Percentiles rank a stretch among this genome's conserved stretches.
Conservation (phyloP, 495 filamentous ascomycete genomes). For the Acidomyces sp. region DNA sequence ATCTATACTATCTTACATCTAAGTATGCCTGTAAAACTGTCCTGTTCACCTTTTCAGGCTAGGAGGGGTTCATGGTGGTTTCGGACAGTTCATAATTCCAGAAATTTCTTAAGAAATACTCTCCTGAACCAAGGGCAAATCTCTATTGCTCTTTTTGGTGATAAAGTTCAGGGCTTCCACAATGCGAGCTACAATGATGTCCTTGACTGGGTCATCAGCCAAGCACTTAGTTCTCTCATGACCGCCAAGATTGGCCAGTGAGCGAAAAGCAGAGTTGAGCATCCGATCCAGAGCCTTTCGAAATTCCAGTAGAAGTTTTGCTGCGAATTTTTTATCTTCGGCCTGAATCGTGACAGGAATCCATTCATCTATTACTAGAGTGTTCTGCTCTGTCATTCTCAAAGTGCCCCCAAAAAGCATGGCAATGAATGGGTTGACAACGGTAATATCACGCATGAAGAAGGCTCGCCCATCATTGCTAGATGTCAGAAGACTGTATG, state of each 20-base stretch:
- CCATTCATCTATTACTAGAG: conserved; percentile 39
- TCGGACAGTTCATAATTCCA: no score
- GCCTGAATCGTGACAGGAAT: conserved; percentile 31
- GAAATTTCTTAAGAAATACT: no score
- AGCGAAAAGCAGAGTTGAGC: conserved; percentile 22
- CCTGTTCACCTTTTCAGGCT: no score
- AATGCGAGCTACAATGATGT: conserved; percentile 30
- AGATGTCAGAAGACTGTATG: conserved; percentile 29
- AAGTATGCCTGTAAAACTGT: no score
- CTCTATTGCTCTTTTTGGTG: no score
- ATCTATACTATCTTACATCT: no score
- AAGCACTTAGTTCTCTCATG: conserved; percentile 21
- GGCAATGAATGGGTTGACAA: conserved; percentile 34
- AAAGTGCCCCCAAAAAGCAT: conserved; percentile 40
- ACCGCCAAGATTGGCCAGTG: conserved; percentile 16
- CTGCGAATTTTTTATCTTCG: conserved; percentile 21
- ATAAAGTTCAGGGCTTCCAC: conserved; percentile 33
- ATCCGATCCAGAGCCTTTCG: conserved; percentile 31
- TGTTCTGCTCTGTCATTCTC: conserved; percentile 12
- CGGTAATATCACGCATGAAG: conserved; percentile 35
- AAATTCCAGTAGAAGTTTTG: conserved; percentile 34
- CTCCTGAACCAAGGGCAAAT: no score
- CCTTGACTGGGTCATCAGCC: conserved; percentile 31
- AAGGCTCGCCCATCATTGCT: conserved; percentile 33
- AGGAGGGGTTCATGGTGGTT: no score